Evolutionary conservation across 768 basidiomycete species (phyloP), one percentile per base, ranked within the genome.

Genomic region (Tricholoma bakamatsutake): DNA sequence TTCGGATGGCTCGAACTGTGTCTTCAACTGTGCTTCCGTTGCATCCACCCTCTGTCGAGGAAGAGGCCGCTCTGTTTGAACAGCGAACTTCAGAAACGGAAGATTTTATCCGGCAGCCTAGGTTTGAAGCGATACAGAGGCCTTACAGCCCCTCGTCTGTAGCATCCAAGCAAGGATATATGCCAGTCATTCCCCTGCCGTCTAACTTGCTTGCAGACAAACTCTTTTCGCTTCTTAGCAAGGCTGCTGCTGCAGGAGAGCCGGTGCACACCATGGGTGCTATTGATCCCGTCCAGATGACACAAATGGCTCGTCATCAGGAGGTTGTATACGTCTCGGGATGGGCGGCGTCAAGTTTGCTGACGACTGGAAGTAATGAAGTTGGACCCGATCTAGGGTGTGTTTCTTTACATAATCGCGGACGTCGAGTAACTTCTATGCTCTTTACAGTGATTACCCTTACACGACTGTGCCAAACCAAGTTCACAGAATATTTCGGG

Each of bases 391-490:
- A 97, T 71, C 79, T 94, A 61, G 92, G 89, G 92, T 77, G 76
- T 76, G 86, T 83, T 33, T 7, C 15, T 47, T 6, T 48, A 30
- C 24, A 13, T 3, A 15, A 47, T 8, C 6, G 31, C 4, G 30
- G 28, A 17, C 5, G n/a, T n/a, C 28, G n/a, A 7, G n/a, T 30
- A 7, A n/a, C n/a, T 48, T 18, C 54, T 27, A 11, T 52, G 35
- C 43, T 21, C 10, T 43, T 21, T 47, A 3, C 57, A 93, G 87
- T 34, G 95, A 98, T 70, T 96, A 97, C 67, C 93, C 94, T 1
- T 97, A 97, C 69, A 94, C 93, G 9, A 96, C 93, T 1, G 93
- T 98, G 13, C 94, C 95, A 21, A 96, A 97, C 67, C 93, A 96
- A 67, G 94, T 97, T 0, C 90, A 96, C 54, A 81, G 92, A 48